These are phyloP conservation scores for Ehretia macrophylla DNA, from an alignment of 257 asterid species.

Conservation along the genomic window DNA sequence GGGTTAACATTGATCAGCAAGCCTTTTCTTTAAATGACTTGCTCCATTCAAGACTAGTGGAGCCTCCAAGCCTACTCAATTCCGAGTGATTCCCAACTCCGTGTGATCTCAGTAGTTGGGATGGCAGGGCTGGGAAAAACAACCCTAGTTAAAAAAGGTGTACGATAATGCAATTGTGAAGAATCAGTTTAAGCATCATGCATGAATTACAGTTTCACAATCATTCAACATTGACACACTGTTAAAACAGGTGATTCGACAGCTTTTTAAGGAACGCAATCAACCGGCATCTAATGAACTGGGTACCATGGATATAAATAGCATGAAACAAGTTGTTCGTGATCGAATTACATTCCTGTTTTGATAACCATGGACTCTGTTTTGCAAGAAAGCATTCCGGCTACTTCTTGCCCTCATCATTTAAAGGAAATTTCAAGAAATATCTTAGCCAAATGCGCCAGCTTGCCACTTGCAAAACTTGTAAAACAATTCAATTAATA, in stretches of 20 bases:
- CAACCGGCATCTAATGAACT: neutral
- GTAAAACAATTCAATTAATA: too few species aligned
- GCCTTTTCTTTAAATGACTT: too few species aligned
- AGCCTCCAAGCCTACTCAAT: too few species aligned
- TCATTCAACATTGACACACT: slow-evolving; percentile 18
- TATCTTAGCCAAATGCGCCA: too few species aligned
- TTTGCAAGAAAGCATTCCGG: too few species aligned
- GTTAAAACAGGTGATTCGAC: slow-evolving; percentile 20
- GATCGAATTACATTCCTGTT: slow-evolving; percentile 8
- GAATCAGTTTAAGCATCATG: slow-evolving; percentile 5
- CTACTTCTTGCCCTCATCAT: too few species aligned
- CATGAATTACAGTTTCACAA: slow-evolving; percentile 11
- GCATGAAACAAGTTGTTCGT: slow-evolving; percentile 12
- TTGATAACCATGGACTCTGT: slow-evolving; percentile 21
- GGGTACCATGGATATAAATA: slow-evolving; percentile 1
- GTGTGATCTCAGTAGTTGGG: slow-evolving; percentile 28
- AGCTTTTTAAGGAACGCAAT: slow-evolving; percentile 20
- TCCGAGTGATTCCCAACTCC: slow-evolving; percentile 15
- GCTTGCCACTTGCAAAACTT: too few species aligned
- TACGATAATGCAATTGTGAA: slow-evolving; percentile 14
- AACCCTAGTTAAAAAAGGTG: slow-evolving; percentile 22
- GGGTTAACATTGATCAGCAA: too few species aligned
- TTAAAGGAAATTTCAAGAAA: too few species aligned
- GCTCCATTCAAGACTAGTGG: too few species aligned
- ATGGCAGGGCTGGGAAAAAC: slow-evolving; percentile 45